These are phyloP conservation scores for Schrenkiella parvula DNA, from an alignment of 345 rosid genomes.

Conservation along the genomic window DNA sequence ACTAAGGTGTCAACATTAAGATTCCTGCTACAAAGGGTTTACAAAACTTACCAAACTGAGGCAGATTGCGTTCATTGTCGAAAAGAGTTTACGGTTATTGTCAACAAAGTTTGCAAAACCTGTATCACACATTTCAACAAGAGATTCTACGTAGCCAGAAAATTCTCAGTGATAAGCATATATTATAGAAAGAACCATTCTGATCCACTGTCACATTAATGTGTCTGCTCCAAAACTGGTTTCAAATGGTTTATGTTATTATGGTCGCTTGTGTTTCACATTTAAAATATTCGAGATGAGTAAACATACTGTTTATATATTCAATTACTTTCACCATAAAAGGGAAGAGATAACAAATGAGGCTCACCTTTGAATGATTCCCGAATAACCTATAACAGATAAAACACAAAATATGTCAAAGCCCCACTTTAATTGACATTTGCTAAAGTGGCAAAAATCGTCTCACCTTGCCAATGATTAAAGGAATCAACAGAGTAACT, in stretches of 20 bases:
- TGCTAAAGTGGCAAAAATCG: not conserved
- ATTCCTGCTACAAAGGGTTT: not conserved
- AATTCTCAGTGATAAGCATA: not conserved
- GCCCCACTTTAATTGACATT: not conserved
- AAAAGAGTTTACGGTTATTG: slow-evolving; percentile 58
- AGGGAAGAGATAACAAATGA: not conserved
- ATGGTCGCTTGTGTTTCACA: not conserved
- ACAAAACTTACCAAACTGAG: slow-evolving; percentile 59
- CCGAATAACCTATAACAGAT: slow-evolving; percentile 56
- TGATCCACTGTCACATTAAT: not conserved
- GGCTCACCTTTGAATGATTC: slow-evolving; percentile 75
- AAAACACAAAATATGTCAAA: slow-evolving; percentile 12
- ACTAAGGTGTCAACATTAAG: not conserved
- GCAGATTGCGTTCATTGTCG: slow-evolving; percentile 59
- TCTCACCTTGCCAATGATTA: slow-evolving; percentile 83
- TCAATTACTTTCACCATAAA: not conserved
- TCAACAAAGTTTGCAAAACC: slow-evolving; percentile 70
- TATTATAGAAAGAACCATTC: not conserved
- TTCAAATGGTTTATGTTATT: not conserved
- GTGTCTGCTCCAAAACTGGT: not conserved
- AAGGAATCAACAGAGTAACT: slow-evolving; percentile 66
- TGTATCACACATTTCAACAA: slow-evolving; percentile 34
- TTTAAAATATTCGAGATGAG: not conserved
- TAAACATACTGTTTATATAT: not conserved
- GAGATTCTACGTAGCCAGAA: not conserved